Conservation (phyloP, 2,329 filamentous ascomycete genomes). For the Aspergillus arachidicola region DNA sequence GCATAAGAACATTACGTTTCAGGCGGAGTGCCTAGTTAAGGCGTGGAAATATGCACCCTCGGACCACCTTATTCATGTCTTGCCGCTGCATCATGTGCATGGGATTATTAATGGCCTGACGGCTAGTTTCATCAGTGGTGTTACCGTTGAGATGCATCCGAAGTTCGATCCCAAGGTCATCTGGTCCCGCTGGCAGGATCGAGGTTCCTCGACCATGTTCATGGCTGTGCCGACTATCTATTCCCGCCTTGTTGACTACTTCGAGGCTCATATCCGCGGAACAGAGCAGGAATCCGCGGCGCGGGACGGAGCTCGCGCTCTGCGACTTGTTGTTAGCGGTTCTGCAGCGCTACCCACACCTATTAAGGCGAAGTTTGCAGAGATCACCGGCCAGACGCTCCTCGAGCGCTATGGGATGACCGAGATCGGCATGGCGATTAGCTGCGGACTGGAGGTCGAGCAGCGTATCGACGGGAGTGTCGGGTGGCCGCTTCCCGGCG, state of each 20-base stretch:
- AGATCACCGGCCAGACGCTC: slow-evolving; percentile 46
- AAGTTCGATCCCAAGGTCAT: slow-evolving; percentile 48
- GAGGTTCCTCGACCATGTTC: slow-evolving; percentile 50
- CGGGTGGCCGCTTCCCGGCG: slow-evolving; percentile 51
- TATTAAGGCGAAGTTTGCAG: slow-evolving; percentile 43
- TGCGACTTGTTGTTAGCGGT: slow-evolving; percentile 46
- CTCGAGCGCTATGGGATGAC: slow-evolving; percentile 55
- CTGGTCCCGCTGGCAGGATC: slow-evolving; percentile 50
- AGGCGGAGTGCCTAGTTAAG: slow-evolving; percentile 32
- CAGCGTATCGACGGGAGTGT: slow-evolving; percentile 52
- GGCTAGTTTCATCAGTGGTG: slow-evolving; percentile 50
- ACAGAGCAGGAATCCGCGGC: slow-evolving; percentile 37
- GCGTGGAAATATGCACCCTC: slow-evolving; percentile 35
- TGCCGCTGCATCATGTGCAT: slow-evolving; percentile 55
- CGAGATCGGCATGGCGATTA: slow-evolving; percentile 54
- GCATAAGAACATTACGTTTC: slow-evolving; percentile 43
- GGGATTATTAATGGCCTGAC: slow-evolving; percentile 55
- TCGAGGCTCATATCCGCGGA: slow-evolving; percentile 41
- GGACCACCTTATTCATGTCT: slow-evolving; percentile 53
- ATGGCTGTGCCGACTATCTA: slow-evolving; percentile 57
- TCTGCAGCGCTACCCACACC: slow-evolving; percentile 47
- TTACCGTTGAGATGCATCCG: slow-evolving; percentile 52
- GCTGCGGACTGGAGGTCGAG: slow-evolving; percentile 45
- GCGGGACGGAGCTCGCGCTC: slow-evolving; percentile 33
- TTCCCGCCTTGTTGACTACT: slow-evolving; percentile 51